Conservation (phyloP, 1,284 basidiomycete genomes). For the Microstroma glucosiphilum region DNA sequence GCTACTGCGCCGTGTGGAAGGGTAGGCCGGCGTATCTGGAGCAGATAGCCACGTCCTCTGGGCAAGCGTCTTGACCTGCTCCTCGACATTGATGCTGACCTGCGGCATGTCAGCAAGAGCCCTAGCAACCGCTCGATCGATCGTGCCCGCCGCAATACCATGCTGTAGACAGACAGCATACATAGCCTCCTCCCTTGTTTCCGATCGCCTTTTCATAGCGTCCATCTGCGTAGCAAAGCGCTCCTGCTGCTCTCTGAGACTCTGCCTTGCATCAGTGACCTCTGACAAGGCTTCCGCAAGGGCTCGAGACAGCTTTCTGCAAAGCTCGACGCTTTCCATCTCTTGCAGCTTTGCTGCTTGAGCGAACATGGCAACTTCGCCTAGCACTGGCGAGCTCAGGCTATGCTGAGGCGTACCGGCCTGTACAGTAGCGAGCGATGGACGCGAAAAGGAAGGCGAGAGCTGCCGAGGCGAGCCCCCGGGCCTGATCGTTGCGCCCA, state of each 20-base stretch:
- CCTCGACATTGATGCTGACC: background rate
- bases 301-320: constrained; percentile 7
- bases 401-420: background rate
- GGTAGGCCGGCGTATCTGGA: background rate
- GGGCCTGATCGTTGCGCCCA: background rate
- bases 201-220: background rate
- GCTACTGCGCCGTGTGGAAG: constrained; percentile 7
- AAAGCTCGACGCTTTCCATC: background rate
- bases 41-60: background rate
- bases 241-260: background rate
- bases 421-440: background rate
- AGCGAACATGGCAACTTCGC: background rate
- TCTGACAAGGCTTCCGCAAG: constrained; percentile 10
- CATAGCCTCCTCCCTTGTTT: constrained; percentile 9
- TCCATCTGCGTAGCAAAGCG: background rate
- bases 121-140: constrained; percentile 10
- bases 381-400: background rate
- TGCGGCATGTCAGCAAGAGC: constrained; percentile 7
- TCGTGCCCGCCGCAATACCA: constrained; percentile 8
- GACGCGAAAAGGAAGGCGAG: background rate
- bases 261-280: background rate
- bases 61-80: background rate
- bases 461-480: background rate
- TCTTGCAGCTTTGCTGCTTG: background rate
- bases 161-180: constrained; percentile 9